Conservation (phyloP, 257 asterid genomes). For the Mitragyna speciosa region DNA sequence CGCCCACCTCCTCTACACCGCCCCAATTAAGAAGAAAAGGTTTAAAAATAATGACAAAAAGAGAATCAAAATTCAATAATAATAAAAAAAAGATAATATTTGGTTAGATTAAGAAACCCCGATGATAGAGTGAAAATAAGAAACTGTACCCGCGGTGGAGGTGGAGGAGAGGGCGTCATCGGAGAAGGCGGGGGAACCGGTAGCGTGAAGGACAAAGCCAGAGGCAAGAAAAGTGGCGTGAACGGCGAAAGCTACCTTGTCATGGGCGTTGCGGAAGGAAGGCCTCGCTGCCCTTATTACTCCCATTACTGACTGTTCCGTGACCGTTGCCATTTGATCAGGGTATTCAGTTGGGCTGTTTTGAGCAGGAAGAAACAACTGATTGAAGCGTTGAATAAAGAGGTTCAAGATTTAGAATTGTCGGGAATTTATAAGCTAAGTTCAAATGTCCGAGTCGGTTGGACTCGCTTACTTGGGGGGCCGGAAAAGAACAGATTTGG, state of each 20-base stretch:
- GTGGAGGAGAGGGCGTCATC: constrained; percentile 50
- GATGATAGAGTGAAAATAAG: too few relatives aligned
- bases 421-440: too few relatives aligned
- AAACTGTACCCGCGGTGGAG: constrained; percentile 40
- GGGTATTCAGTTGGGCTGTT: too few relatives aligned
- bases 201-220: constrained; percentile 60
- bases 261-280: constrained; percentile 47
- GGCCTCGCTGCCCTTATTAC: constrained; percentile 79
- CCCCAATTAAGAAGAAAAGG: too few relatives aligned
- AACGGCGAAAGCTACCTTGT: constrained; percentile 62
- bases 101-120: too few relatives aligned
- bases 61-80: background rate
- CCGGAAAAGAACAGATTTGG: too few relatives aligned
- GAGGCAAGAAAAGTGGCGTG: constrained; percentile 66
- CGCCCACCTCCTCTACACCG: constrained; percentile 67
- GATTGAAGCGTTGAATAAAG: too few relatives aligned
- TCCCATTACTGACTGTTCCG: constrained; percentile 58
- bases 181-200: constrained; percentile 59
- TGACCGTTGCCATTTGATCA: constrained; percentile 20
- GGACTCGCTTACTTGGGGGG: too few relatives aligned
- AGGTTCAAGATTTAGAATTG: too few relatives aligned
- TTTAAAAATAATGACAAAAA: background rate
- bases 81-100: background rate
- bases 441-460: too few relatives aligned
- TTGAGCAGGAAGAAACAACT: too few relatives aligned